phyloP scores from a whole-genome alignment of 2,329 filamentous ascomycete species.

The Tolypocladium endophyticum region DNA sequence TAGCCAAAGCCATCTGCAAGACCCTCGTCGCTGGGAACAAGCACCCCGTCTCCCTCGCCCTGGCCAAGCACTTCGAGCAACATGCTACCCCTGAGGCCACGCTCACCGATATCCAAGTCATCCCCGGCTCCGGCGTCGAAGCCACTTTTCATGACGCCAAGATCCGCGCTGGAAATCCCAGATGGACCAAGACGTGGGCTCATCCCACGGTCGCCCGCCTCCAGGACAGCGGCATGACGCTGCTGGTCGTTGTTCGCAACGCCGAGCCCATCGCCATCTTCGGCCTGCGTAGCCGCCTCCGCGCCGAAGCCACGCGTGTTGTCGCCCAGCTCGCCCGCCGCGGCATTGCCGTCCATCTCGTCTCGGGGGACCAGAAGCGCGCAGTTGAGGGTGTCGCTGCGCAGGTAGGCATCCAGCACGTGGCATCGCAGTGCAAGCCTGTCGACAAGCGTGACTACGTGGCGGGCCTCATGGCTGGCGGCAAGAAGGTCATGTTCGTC shows the following conservation, averaged over 20 bases:
- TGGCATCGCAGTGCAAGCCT: slow-evolving; percentile 36
- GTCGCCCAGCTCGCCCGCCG: slow-evolving; percentile 33
- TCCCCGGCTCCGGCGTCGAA: slow-evolving; percentile 29
- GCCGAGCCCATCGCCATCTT: slow-evolving; percentile 31
- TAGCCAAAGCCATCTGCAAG: slow-evolving; percentile 14
- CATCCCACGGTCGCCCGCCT: slow-evolving; percentile 10
- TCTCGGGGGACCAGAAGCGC: slow-evolving; percentile 43
- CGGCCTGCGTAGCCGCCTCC: slow-evolving; percentile 30
- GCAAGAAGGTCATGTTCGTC: slow-evolving; percentile 40
- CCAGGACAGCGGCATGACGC: slow-evolving; percentile 12
- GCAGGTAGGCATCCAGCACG: slow-evolving; percentile 28
- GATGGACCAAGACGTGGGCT: slow-evolving; percentile 25
- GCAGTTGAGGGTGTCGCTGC: slow-evolving; percentile 38
- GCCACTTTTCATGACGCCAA: slow-evolving; percentile 17
- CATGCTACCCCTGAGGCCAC: slow-evolving; percentile 4
- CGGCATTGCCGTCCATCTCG: slow-evolving; percentile 39
- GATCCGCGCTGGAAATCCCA: slow-evolving; percentile 33
- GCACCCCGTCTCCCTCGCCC: slow-evolving; percentile 39
- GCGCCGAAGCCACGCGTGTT: slow-evolving; percentile 28
- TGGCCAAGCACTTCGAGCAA: slow-evolving; percentile 28
- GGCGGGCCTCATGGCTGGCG: slow-evolving; percentile 19
- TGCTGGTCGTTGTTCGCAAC: slow-evolving; percentile 15
- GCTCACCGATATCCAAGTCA: slow-evolving; percentile 18
- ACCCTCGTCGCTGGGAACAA: slow-evolving; percentile 26
- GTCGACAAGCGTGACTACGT: slow-evolving; percentile 45